phyloP scores from a whole-genome alignment of 2,329 filamentous ascomycete genomes.

The Aspergillus sp. region DNA sequence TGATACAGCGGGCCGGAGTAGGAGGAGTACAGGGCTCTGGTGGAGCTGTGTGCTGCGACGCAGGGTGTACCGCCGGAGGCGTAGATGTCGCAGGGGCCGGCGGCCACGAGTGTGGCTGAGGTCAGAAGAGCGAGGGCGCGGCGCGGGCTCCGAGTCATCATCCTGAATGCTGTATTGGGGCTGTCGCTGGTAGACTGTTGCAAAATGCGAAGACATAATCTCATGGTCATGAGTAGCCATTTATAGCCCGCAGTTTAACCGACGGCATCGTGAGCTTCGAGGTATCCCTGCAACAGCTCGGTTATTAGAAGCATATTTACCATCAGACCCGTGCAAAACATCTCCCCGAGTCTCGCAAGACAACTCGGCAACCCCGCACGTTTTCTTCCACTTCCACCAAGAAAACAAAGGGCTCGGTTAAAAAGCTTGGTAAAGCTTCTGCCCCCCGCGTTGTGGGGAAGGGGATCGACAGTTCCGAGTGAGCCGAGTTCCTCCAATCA shows the following conservation, averaged over 20 bases:
- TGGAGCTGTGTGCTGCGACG: slow-evolving; percentile 68
- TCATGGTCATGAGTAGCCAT: background rate
- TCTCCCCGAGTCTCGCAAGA: no score
- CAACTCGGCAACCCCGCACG: no score
- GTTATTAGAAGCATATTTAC: background rate
- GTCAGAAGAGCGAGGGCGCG: slow-evolving; percentile 43
- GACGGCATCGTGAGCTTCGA: background rate
- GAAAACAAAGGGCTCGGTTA: background rate
- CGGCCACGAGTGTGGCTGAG: slow-evolving; percentile 49
- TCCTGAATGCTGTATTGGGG: background rate
- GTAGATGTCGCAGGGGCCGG: slow-evolving; percentile 68
- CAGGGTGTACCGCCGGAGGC: slow-evolving; percentile 63
- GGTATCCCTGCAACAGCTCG: background rate
- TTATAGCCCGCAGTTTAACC: background rate
- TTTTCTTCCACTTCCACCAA: no score
- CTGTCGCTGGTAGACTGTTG: background rate
- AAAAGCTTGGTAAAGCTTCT: background rate
- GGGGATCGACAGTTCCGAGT: no score
- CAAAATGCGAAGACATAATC: background rate
- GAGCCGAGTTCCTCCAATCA: no score
- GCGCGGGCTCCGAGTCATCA: background rate
- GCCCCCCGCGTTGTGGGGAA: no score
- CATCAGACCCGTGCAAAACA: background rate
- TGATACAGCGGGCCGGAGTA: slow-evolving; percentile 64
- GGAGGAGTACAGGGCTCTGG: slow-evolving; percentile 62